phyloP scores from a whole-genome alignment of 2,329 filamentous ascomycete species.

The Geosmithia morbida region DNA sequence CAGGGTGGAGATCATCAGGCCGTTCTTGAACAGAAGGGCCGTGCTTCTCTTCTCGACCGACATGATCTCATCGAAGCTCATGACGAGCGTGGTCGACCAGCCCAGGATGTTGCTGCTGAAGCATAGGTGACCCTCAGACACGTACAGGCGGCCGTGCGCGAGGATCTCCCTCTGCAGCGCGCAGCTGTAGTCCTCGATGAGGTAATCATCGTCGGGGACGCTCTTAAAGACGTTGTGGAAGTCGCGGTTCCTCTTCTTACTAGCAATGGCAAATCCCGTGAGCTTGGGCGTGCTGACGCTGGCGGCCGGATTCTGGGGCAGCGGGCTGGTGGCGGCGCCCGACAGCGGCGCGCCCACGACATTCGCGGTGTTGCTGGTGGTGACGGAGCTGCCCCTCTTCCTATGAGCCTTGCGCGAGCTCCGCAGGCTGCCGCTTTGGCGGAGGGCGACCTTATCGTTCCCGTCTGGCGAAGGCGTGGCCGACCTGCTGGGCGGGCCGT shows the following conservation, averaged over 20 bases:
- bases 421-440: conserved; percentile 52
- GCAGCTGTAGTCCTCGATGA: conserved; percentile 98
- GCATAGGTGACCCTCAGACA: conserved; percentile 93
- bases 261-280: conserved; percentile 91
- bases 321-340: no score
- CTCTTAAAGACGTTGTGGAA: conserved; percentile 92
- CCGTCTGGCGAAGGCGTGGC: conserved; percentile 51
- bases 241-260: conserved; percentile 89
- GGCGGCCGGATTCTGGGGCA: conserved; percentile 13
- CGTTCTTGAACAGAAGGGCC: conserved; percentile 90
- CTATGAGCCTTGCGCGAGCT: conserved; percentile 58
- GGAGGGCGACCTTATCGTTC: conserved; percentile 45
- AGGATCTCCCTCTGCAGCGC: conserved; percentile 92
- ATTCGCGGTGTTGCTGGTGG: conserved; percentile 36
- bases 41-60: conserved; percentile 96
- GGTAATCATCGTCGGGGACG: conserved; percentile 92
- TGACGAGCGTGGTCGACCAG: conserved; percentile 94
- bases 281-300: conserved; percentile 60
- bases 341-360: conserved; percentile 51
- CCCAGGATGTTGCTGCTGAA: conserved; percentile 98
- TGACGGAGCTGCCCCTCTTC: conserved; percentile 71
- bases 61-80: conserved; percentile 96
- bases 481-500: conserved; percentile 37
- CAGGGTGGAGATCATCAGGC: conserved; percentile 88
- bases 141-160: conserved; percentile 83